These are phyloP conservation scores for Nematodospora valgi DNA, from an alignment of 805 yeast species.

Conservation along the genomic window DNA sequence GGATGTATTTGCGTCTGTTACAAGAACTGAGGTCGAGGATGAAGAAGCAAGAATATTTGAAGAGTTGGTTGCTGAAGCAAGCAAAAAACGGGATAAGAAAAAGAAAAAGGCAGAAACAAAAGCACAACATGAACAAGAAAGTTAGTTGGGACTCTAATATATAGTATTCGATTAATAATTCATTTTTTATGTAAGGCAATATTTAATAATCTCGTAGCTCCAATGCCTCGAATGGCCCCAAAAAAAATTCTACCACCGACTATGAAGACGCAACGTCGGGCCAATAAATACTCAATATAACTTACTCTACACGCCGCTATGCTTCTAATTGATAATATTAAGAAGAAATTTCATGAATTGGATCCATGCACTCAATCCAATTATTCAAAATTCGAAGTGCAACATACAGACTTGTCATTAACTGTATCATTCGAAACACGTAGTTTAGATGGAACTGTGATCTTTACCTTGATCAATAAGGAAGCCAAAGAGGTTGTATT, in stretches of 20 bases:
- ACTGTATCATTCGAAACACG: constrained; percentile 23
- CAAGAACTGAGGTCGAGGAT: constrained; percentile 65
- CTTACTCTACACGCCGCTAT: no score
- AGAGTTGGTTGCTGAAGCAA: constrained; percentile 55
- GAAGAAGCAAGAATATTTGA: constrained; percentile 78
- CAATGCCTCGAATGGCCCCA: no score
- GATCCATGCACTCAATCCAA: constrained; percentile 31
- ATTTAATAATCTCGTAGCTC: no score
- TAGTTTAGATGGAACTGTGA: constrained; percentile 21
- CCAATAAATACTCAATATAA: no score
- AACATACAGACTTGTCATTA: constrained; percentile 18
- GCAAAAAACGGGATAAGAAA: constrained; percentile 39
- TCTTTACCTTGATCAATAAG: constrained; percentile 15
- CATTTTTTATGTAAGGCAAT: no score
- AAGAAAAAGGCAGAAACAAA: constrained; percentile 10
- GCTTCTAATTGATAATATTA: constrained; percentile 7
- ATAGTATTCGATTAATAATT: no score
- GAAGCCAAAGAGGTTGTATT: constrained; percentile 12
- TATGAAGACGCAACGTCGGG: no score
- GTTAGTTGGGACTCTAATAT: no score
- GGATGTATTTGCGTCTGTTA: constrained; percentile 53
- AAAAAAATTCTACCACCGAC: no score
- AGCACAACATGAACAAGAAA: no score
- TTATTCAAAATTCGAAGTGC: constrained; percentile 20
- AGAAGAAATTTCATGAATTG: constrained; percentile 11